phyloP scores from a whole-genome alignment of 1,284 basidiomycete genomes.

The Apiotrichum mycotoxinovorans region DNA sequence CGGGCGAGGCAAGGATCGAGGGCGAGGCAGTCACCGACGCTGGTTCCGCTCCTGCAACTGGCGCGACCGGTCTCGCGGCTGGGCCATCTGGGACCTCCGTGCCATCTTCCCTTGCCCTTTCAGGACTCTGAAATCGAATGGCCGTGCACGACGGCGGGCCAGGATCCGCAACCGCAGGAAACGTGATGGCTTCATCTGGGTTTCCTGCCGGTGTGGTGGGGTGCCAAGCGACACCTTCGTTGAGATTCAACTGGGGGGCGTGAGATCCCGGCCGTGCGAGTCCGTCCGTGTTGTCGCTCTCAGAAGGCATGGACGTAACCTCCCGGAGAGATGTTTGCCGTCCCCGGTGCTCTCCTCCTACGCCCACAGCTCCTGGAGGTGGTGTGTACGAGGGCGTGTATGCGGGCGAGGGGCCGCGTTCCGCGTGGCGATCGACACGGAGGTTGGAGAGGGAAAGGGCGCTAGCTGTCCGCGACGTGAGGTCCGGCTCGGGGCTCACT shows the following conservation, averaged over 20 bases:
- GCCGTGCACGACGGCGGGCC: background rate
- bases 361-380: background rate
- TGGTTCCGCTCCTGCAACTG: background rate
- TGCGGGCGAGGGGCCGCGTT: conserved; percentile 48
- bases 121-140: conserved; percentile 1
- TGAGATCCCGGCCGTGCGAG: conserved; percentile 2
- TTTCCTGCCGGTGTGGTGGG: background rate
- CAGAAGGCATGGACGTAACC: conserved; percentile 23
- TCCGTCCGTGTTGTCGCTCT: conserved; percentile 25
- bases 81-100: background rate
- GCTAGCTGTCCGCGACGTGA: conserved; percentile 1
- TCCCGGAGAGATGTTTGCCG: conserved; percentile 16
- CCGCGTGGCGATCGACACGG: conserved; percentile 2
- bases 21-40: background rate
- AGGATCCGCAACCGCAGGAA: background rate
- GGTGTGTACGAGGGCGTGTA: conserved; percentile 31
- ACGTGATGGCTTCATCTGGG: background rate
- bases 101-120: background rate
- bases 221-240: background rate
- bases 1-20: background rate
- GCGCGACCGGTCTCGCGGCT: too few relatives aligned
- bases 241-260: background rate
- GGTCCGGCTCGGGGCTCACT: background rate
- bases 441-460: background rate
- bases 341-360: background rate